Percentiles rank a stretch among this genome's conserved stretches.
These are phyloP conservation scores for Coemansia erecta DNA, from an alignment of 192 early-diverging fungal species.

Conservation along the genomic window DNA sequence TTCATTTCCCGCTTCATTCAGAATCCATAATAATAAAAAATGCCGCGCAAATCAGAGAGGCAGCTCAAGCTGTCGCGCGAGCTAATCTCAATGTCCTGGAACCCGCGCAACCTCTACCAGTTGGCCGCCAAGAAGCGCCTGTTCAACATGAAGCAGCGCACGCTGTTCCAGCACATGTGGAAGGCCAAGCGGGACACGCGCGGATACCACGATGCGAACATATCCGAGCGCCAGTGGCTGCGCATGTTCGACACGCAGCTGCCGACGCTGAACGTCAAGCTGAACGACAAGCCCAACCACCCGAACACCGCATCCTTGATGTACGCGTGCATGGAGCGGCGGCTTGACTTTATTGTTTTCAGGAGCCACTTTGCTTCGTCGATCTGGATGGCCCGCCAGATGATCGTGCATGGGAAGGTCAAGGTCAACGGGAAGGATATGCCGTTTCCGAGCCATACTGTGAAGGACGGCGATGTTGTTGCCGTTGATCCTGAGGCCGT, in stretches of 20 bases:
- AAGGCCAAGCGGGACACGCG: slow-evolving; percentile 87
- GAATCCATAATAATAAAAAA: slow-evolving; percentile 6
- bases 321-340: slow-evolving; percentile 85
- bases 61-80: slow-evolving; percentile 54
- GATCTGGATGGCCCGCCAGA: slow-evolving; percentile 79
- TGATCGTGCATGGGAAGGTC: slow-evolving; percentile 85
- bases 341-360: slow-evolving; percentile 92
- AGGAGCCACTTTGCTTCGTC: slow-evolving; percentile 86
- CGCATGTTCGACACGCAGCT: slow-evolving; percentile 69
- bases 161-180: slow-evolving; percentile 94
- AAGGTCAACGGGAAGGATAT: slow-evolving; percentile 86
- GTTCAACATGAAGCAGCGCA: slow-evolving; percentile 53
- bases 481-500: slow-evolving; percentile 76
- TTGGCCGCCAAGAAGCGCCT: slow-evolving; percentile 58
- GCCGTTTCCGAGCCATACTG: slow-evolving; percentile 69
- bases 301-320: slow-evolving; percentile 73
- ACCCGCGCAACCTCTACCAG: slow-evolving; percentile 88
- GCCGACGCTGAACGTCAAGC: slow-evolving; percentile 62
- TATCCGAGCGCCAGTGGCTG: slow-evolving; percentile 82
- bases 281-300: slow-evolving; percentile 43
- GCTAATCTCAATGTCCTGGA: slow-evolving; percentile 94
- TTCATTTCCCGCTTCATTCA: not conserved
- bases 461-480: slow-evolving; percentile 86
- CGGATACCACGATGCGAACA: slow-evolving; percentile 90
- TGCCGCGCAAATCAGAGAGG: slow-evolving; percentile 43